Evolutionary conservation across 306 rosid species (phyloP).

Genomic region (Prinsepia uniflora): DNA sequence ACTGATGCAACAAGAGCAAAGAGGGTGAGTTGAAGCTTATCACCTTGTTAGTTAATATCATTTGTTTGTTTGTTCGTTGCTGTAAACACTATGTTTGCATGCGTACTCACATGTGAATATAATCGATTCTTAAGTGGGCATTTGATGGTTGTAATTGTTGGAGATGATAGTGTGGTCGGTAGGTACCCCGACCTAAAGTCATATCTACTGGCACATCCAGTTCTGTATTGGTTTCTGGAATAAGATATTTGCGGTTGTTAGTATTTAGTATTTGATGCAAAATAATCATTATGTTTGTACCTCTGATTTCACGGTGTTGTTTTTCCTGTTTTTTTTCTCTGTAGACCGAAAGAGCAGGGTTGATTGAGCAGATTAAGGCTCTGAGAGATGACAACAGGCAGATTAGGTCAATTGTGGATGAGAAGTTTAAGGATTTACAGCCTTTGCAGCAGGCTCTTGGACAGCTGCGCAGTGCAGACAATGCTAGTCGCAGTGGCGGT

Average conservation of each 20-base stretch:
- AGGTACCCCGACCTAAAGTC: too few relatives aligned
- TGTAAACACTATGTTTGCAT: not conserved
- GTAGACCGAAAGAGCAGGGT: constrained; percentile 66
- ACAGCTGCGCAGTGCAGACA: constrained; percentile 70
- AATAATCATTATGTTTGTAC: not conserved
- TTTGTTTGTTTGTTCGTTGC: not conserved
- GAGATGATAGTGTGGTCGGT: too few relatives aligned
- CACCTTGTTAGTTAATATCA: not conserved
- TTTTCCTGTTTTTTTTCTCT: constrained; percentile 19
- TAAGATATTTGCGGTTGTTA: too few relatives aligned
- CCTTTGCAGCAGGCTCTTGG: constrained; percentile 90
- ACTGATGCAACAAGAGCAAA: constrained; percentile 77
- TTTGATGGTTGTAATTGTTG: too few relatives aligned
- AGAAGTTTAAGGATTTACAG: constrained; percentile 76
- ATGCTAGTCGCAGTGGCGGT: constrained; percentile 56
- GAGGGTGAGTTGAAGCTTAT: constrained; percentile 59
- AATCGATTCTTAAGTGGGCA: too few relatives aligned
- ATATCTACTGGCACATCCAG: too few relatives aligned
- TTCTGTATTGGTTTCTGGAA: too few relatives aligned
- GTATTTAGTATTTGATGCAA: too few relatives aligned
- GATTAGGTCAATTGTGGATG: constrained; percentile 58
- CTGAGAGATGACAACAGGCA: constrained; percentile 67
- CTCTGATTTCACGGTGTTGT: constrained; percentile 9
- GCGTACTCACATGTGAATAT: too few relatives aligned
- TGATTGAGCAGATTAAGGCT: constrained; percentile 74